These are phyloP conservation scores for Phyllosticta paracitricarpa DNA, from an alignment of 2,329 filamentous ascomycete genomes.

Conservation along the genomic window DNA sequence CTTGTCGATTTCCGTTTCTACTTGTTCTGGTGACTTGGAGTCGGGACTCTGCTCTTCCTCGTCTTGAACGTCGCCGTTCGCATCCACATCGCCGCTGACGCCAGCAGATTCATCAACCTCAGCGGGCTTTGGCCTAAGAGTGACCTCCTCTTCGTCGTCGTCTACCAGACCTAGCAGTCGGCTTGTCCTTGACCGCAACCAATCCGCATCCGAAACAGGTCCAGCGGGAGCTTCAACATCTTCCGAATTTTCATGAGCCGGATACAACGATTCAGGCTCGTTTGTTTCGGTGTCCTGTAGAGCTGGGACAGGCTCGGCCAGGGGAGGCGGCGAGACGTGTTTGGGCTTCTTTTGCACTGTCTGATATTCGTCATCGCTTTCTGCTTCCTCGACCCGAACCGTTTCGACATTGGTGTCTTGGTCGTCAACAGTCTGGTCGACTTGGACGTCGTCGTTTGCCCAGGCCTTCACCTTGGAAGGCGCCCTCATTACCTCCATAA, in stretches of 20 bases:
- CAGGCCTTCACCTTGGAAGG: constrained; percentile 55
- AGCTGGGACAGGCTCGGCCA: neutral
- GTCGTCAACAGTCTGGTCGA: constrained; percentile 12
- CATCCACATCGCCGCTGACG: neutral
- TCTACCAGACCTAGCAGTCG: constrained; percentile 74
- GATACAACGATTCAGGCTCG: neutral
- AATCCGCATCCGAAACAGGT: constrained; percentile 69
- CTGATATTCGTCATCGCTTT: constrained; percentile 70
- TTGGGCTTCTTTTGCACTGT: constrained; percentile 42
- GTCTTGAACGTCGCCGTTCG: constrained; percentile 1
- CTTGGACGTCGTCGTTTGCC: constrained; percentile 42
- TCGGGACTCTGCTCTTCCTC: constrained; percentile 17
- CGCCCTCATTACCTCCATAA: constrained; percentile 69
- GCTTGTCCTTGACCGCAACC: constrained; percentile 83
- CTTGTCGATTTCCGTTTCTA: constrained; percentile 36
- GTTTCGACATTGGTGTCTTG: constrained; percentile 16
- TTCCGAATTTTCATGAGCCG: constrained; percentile 15
- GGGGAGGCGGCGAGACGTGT: constrained; percentile 8
- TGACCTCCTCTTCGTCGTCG: constrained; percentile 40
- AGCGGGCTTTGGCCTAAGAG: constrained; percentile 5
- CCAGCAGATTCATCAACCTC: constrained; percentile 13
- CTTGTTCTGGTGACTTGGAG: constrained; percentile 30
- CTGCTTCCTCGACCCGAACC: constrained; percentile 28
- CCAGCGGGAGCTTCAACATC: constrained; percentile 14
- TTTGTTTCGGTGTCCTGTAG: neutral